Evolutionary conservation across 345 rosid genomes (phyloP).

Genomic region (Syzygium jambos): DNA sequence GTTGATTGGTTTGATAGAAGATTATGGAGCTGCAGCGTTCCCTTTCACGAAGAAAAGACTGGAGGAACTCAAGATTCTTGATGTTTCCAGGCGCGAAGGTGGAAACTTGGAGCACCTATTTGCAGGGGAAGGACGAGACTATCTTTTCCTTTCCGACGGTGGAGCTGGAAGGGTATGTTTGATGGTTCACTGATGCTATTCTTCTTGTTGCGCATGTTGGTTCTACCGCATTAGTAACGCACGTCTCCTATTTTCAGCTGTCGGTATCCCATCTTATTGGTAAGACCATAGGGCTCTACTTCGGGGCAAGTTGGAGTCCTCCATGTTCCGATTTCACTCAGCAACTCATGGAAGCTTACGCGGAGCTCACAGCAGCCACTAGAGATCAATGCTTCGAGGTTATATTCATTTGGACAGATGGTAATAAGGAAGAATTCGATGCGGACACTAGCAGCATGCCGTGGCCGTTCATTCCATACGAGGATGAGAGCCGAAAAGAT

Average conservation of each 20-base stretch:
- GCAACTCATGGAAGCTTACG: slow-evolving; percentile 50
- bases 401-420: slow-evolving; percentile 54
- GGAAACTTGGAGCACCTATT: slow-evolving; percentile 56
- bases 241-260: slow-evolving; percentile 22
- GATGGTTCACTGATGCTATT: not conserved
- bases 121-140: slow-evolving; percentile 31
- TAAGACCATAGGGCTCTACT: slow-evolving; percentile 68
- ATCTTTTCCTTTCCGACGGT: slow-evolving; percentile 33
- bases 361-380: slow-evolving; percentile 20
- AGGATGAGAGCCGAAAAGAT: slow-evolving; percentile 52
- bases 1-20: slow-evolving; percentile 51
- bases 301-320: slow-evolving; percentile 75
- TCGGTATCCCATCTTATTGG: slow-evolving; percentile 49
- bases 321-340: slow-evolving; percentile 63
- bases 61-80: slow-evolving; percentile 51
- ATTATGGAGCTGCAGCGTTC: slow-evolving; percentile 64
- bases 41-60: slow-evolving; percentile 55
- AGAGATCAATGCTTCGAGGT: slow-evolving; percentile 37
- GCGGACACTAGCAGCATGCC: slow-evolving; percentile 48
- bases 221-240: not conserved
- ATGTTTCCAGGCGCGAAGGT: slow-evolving; percentile 47
- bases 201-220: not conserved
- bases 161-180: slow-evolving; percentile 2
- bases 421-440: slow-evolving; percentile 52
- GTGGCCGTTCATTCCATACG: slow-evolving; percentile 72